These are phyloP conservation scores for Ceratorhiza oryzae-sativae DNA, from an alignment of 1,284 basidiomycete species.

Conservation along the genomic window DNA sequence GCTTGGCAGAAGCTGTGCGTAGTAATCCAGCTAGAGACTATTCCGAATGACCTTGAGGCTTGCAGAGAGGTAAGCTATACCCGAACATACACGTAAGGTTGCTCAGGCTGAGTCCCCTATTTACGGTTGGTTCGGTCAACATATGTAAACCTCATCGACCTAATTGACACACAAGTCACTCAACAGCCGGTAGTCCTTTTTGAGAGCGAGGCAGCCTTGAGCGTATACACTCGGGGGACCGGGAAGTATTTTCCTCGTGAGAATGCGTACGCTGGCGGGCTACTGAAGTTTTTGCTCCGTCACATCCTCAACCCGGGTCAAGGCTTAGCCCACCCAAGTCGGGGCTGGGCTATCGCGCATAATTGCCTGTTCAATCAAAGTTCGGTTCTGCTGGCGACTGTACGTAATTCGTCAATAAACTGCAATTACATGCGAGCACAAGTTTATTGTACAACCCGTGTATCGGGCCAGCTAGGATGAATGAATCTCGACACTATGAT, in stretches of 20 bases:
- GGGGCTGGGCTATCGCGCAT: no score
- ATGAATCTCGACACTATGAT: no score
- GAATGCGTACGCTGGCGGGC: conserved; percentile 39
- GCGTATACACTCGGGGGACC: conserved; percentile 25
- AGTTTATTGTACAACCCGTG: no score
- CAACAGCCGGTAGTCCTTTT: conserved; percentile 1
- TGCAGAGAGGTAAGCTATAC: not conserved
- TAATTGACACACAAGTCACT: conserved; percentile 27
- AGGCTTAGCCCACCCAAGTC: not conserved
- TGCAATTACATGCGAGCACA: no score
- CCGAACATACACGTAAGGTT: no score
- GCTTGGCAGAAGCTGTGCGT: conserved; percentile 7
- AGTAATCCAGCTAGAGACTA: not conserved
- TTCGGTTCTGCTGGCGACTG: no score
- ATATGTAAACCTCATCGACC: conserved; percentile 40
- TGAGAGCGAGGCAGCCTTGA: conserved; percentile 11
- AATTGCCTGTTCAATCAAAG: no score
- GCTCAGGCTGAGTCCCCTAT: no score
- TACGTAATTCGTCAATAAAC: no score
- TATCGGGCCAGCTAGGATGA: no score
- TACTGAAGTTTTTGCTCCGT: conserved; percentile 36
- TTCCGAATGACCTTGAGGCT: not conserved
- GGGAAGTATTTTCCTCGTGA: conserved; percentile 39
- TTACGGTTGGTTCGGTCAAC: conserved; percentile 28
- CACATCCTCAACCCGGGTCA: conserved; percentile 7